Percentiles rank a stretch among this genome's conserved stretches.
Conservation (phyloP, 805 yeast genomes). For the Metschnikowia proteae region DNA sequence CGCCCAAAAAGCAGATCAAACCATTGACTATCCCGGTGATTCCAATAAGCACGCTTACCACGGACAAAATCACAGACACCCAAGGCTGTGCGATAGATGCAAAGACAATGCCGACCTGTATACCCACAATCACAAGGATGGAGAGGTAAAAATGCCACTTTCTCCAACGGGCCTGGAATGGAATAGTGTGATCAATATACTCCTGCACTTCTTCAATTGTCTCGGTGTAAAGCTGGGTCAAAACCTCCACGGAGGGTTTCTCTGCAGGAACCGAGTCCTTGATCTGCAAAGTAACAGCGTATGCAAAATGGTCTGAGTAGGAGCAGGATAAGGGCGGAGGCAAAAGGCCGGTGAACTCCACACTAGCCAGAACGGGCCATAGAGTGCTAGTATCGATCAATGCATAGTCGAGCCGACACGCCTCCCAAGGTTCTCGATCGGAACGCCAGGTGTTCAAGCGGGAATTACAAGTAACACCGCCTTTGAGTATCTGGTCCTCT, state of each 20-base stretch:
- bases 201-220: slow-evolving; percentile 9
- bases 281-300: slow-evolving; percentile 34
- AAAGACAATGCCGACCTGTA: slow-evolving; percentile 58
- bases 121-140: slow-evolving; percentile 34
- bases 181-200: slow-evolving; percentile 44
- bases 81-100: slow-evolving; percentile 54
- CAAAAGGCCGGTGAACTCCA: slow-evolving; percentile 66
- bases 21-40: slow-evolving; percentile 74
- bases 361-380: slow-evolving; percentile 57
- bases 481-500: slow-evolving; percentile 56
- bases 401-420: slow-evolving; percentile 89
- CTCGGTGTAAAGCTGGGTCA: slow-evolving; percentile 33
- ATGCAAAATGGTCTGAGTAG: slow-evolving; percentile 92
- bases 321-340: slow-evolving; percentile 56
- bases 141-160: slow-evolving; percentile 60
- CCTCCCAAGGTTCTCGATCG: slow-evolving; percentile 53
- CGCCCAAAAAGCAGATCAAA: slow-evolving; percentile 72
- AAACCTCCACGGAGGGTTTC: slow-evolving; percentile 15
- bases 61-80: slow-evolving; percentile 62
- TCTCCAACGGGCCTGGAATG: slow-evolving; percentile 64
- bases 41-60: slow-evolving; percentile 52
- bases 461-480: slow-evolving; percentile 91
- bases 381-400: slow-evolving; percentile 59
- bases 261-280: slow-evolving; percentile 7
- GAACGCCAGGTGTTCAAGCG: slow-evolving; percentile 82